These are phyloP conservation scores for Candida sanyiensis DNA, from an alignment of 805 yeast genomes.

Conservation along the genomic window DNA sequence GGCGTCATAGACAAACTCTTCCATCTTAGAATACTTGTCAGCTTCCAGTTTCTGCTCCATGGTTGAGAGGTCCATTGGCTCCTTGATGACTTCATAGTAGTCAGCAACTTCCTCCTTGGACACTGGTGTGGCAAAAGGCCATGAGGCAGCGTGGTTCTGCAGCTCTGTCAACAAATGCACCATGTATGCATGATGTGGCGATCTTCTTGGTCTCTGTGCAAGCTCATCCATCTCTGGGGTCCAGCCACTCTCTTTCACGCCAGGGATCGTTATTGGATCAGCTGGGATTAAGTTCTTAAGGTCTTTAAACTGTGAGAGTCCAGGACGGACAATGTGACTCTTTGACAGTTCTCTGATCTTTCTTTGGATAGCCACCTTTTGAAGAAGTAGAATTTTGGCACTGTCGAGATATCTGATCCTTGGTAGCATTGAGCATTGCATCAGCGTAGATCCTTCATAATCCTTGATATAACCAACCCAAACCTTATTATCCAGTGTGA, in stretches of 20 bases:
- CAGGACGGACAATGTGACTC: slow-evolving; percentile 77
- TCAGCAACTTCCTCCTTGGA: slow-evolving; percentile 92
- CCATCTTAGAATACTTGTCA: slow-evolving; percentile 86
- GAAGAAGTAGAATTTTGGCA: slow-evolving; percentile 76
- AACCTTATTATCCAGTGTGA: slow-evolving; percentile 71
- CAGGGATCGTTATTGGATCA: slow-evolving; percentile 87
- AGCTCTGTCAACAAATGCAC: slow-evolving; percentile 80
- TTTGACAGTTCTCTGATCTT: slow-evolving; percentile 76
- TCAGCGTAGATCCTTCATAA: slow-evolving; percentile 96
- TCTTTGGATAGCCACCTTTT: slow-evolving; percentile 84
- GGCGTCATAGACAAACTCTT: slow-evolving; percentile 86
- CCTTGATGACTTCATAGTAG: slow-evolving; percentile 91
- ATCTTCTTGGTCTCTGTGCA: slow-evolving; percentile 90
- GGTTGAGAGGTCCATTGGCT: slow-evolving; percentile 95
- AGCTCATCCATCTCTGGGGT: slow-evolving; percentile 96
- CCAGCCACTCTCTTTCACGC: slow-evolving; percentile 93
- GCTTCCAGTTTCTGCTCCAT: slow-evolving; percentile 92
- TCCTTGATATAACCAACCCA: slow-evolving; percentile 99
- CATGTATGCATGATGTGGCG: slow-evolving; percentile 93
- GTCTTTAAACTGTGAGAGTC: slow-evolving; percentile 65
- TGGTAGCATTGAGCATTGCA: slow-evolving; percentile 96
- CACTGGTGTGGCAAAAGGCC: slow-evolving; percentile 97
- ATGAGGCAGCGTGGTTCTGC: slow-evolving; percentile 92
- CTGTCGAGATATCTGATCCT: slow-evolving; percentile 82
- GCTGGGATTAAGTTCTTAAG: slow-evolving; percentile 41